phyloP scores from a whole-genome alignment of 768 basidiomycete species.

The Lactarius akahatsu region DNA sequence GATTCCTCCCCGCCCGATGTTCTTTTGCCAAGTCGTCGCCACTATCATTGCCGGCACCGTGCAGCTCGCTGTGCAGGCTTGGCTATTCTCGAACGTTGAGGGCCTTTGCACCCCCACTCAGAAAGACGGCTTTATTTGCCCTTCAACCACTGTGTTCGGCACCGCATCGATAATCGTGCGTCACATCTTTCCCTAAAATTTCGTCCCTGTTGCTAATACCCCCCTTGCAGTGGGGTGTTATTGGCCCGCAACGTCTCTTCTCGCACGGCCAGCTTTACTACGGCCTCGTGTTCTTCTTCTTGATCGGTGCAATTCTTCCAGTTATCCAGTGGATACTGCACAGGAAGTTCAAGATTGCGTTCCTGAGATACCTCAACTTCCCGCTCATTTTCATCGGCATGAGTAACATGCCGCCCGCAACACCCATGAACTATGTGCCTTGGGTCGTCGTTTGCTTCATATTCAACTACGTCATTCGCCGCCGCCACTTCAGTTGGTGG shows the following conservation, averaged over 20 bases:
- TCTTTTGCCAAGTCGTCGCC: conserved; percentile 58
- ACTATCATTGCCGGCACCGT: conserved; percentile 56
- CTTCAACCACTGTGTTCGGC: conserved; percentile 50
- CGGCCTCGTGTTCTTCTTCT: conserved; percentile 69
- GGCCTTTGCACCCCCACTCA: conserved; percentile 46
- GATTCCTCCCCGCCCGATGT: conserved; percentile 74
- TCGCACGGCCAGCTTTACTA: neutral
- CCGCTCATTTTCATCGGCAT: conserved; percentile 45
- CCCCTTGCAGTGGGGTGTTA: conserved; percentile 8
- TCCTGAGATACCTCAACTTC: conserved; percentile 60
- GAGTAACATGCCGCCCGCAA: conserved; percentile 43
- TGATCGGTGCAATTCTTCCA: conserved; percentile 66
- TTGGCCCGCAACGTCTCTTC: neutral
- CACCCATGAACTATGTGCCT: conserved; percentile 41
- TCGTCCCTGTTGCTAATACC: neutral
- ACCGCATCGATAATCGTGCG: conserved; percentile 30
- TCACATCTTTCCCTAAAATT: too few relatives aligned
- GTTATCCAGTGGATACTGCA: conserved; percentile 50
- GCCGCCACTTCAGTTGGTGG: conserved; percentile 38
- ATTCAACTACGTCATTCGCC: conserved; percentile 37
- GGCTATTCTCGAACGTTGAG: conserved; percentile 32
- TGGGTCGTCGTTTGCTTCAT: conserved; percentile 40
- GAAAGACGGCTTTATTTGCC: conserved; percentile 37
- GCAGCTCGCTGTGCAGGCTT: conserved; percentile 64
- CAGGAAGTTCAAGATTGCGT: neutral